phyloP scores from a whole-genome alignment of 2,329 filamentous ascomycete genomes.

The Ascochyta viciae-villosae region DNA sequence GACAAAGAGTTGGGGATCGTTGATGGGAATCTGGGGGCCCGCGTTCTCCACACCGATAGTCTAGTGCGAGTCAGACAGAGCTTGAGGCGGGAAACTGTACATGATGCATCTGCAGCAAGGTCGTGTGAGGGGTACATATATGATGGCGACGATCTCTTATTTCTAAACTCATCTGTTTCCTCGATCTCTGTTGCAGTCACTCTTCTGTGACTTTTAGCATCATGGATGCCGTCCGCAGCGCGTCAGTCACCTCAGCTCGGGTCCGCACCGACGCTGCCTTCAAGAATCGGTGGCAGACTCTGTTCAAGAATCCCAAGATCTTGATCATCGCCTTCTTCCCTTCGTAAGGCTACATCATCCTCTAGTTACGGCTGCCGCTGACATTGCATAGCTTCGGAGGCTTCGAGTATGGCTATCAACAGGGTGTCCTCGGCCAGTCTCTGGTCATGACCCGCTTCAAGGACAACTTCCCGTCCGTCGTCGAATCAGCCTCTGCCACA shows the following conservation, averaged over 20 bases:
- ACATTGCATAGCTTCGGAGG: slow-evolving; percentile 54
- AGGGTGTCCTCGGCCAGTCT: slow-evolving; percentile 62
- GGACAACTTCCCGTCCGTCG: slow-evolving; percentile 58
- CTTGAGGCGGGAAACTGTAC: neutral
- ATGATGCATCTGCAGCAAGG: neutral
- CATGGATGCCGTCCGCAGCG: slow-evolving; percentile 34
- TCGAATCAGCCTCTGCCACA: slow-evolving; percentile 55
- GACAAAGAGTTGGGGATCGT: slow-evolving; percentile 15
- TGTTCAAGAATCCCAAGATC: slow-evolving; percentile 39
- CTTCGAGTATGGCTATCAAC: slow-evolving; percentile 63
- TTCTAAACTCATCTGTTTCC: slow-evolving; percentile 2
- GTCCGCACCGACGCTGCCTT: slow-evolving; percentile 33
- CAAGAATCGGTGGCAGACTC: slow-evolving; percentile 38
- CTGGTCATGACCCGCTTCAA: slow-evolving; percentile 62
- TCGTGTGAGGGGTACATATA: slow-evolving; percentile 10
- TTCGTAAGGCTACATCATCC: slow-evolving; percentile 26
- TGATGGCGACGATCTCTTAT: slow-evolving; percentile 11
- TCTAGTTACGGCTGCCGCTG: neutral
- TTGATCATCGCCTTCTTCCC: slow-evolving; percentile 41
- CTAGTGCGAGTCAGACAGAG: slow-evolving; percentile 10
- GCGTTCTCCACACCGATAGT: slow-evolving; percentile 12
- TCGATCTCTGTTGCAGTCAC: neutral
- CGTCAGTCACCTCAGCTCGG: slow-evolving; percentile 35
- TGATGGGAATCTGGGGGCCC: slow-evolving; percentile 20
- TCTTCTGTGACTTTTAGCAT: slow-evolving; percentile 5